Conservation (phyloP, 257 asterid genomes). For the Dorcoceras hygrometricum region DNA sequence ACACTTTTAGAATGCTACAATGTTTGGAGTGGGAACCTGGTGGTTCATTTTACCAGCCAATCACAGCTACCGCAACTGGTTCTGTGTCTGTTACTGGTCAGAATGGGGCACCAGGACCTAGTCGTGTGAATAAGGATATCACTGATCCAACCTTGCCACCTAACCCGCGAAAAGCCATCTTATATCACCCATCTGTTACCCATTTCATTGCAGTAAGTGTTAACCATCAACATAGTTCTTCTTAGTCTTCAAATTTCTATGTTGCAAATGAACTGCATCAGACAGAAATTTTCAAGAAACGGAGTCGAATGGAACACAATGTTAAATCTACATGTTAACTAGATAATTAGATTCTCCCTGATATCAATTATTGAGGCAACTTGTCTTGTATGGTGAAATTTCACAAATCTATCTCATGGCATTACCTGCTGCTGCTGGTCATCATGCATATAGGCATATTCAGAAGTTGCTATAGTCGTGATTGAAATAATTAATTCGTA, state of each 20-base stretch:
- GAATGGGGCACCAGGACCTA: slow-evolving; percentile 75
- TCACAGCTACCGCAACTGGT: slow-evolving; percentile 52
- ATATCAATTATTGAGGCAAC: slow-evolving; percentile 5
- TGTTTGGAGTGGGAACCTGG: slow-evolving; percentile 97
- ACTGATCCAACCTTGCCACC: slow-evolving; percentile 92
- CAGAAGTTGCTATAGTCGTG: slow-evolving; percentile 7
- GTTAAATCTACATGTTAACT: not conserved
- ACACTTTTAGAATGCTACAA: slow-evolving; percentile 88
- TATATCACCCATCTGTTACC: slow-evolving; percentile 83
- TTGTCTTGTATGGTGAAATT: not conserved
- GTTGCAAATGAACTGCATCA: slow-evolving; percentile 21
- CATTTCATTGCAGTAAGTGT: slow-evolving; percentile 88
- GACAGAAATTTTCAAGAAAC: slow-evolving; percentile 4
- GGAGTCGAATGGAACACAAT: slow-evolving; percentile 9
- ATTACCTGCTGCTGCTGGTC: slow-evolving; percentile 1
- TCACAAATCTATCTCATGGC: not conserved
- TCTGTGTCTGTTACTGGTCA: slow-evolving; percentile 51
- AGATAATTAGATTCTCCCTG: not conserved
- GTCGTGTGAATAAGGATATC: slow-evolving; percentile 78
- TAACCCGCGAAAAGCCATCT: slow-evolving; percentile 83
- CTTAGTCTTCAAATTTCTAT: slow-evolving; percentile 20
- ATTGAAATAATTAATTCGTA: not conserved
- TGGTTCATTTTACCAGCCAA: slow-evolving; percentile 82
- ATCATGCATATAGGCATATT: slow-evolving; percentile 6
- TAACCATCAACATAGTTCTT: slow-evolving; percentile 20